Base-by-base conservation (phyloP, 768 basidiomycete species). In the Mycena maculata region DNA sequence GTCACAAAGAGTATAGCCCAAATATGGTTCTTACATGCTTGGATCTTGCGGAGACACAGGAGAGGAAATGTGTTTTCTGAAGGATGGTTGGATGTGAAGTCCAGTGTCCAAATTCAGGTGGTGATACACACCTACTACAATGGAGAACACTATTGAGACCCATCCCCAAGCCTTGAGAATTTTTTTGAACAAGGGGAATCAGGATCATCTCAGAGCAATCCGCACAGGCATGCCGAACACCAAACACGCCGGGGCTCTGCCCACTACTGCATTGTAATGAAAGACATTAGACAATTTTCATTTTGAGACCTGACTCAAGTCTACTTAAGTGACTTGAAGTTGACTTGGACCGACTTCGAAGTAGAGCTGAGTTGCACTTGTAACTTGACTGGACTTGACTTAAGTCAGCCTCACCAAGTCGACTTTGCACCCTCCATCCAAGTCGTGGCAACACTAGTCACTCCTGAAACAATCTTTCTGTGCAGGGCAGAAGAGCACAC, bases 301-400 rank as follows among this genome's bases (percentile, higher is more conserved):
- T 55, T 55, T 53, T 55, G 38, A 55, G 39, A 55, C 54, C 54
- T 55, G 54, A 55, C 54, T 55, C 38, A 55, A 54, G 53, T 54
- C 53, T 54, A 54, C 53, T 38, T 39, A 39, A 54, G 53, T 54
- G 53, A 54, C 53, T 54, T 39, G 53, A 54, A 54, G 53, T 54
- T 39, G 53, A 54, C 53, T 54, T 54, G 53, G 38, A 36, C 53
- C 23, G 53, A 54, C 53, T 54, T 54, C 53, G 38, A 38, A 54
- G 36, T 38, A 13, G 38, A 50, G 30, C 9, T 52, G 50, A 52
- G 50, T 52, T 18, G 31, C 30, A 52, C 50, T 52, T 52, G 4
- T 52, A 22, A 52, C 50, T 52, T 52, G 50, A 52, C 50, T 52
- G 39, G 20, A 42, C 54, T 55, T 55, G 54, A 39, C 54, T 55